phyloP scores from a whole-genome alignment of 768 basidiomycete species.

The Psilocybe subaeruginosa region DNA sequence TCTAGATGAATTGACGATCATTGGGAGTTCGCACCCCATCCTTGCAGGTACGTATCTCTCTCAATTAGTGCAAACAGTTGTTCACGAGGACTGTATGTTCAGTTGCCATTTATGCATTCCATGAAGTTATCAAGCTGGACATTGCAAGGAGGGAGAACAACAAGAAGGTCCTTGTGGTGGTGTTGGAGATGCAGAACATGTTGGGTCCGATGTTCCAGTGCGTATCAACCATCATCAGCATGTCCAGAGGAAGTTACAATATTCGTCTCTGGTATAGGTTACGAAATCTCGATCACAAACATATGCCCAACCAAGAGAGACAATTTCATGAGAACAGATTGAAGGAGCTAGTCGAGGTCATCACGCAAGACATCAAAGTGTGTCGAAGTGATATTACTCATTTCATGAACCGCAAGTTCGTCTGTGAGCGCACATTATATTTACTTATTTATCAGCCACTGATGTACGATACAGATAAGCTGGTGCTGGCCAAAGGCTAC shows the following conservation, averaged over 20 bases:
- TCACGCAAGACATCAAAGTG: conserved; percentile 14
- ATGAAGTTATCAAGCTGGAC: conserved; percentile 13
- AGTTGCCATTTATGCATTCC: conserved; percentile 17
- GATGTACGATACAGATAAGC: neutral
- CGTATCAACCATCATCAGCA: conserved; percentile 6
- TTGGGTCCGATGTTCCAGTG: conserved; percentile 44
- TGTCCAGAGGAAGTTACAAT: neutral
- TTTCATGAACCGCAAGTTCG: conserved; percentile 12
- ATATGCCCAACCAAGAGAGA: conserved; percentile 25
- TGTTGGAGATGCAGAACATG: conserved; percentile 46
- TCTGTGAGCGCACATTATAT: neutral
- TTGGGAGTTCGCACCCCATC: conserved; percentile 10
- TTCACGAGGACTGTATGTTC: neutral
- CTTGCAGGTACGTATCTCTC: neutral
- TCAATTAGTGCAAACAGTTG: neutral
- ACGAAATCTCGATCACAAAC: conserved; percentile 17
- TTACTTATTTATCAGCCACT: neutral
- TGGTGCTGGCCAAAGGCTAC: conserved; percentile 13
- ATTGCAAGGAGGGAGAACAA: conserved; percentile 42
- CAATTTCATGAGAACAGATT: conserved; percentile 7
- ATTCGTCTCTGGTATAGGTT: conserved; percentile 12
- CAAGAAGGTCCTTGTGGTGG: conserved; percentile 41
- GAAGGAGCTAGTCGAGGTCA: conserved; percentile 7
- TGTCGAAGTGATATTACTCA: conserved; percentile 15
- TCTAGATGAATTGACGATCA: conserved; percentile 3